phyloP scores from a whole-genome alignment of 75 land plant species.

The Pinus albicaulis region DNA sequence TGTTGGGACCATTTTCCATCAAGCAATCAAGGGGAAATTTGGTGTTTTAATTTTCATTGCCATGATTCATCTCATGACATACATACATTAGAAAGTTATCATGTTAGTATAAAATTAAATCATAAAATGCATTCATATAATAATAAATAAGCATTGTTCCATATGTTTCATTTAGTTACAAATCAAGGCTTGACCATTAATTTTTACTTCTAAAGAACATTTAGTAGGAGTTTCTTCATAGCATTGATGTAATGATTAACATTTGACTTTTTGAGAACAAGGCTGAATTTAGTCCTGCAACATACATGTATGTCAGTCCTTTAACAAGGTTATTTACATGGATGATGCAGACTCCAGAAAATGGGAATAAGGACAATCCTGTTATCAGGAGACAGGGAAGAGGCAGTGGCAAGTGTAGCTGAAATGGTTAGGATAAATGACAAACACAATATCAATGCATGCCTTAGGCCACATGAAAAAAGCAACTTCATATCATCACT shows the following conservation, averaged over 20 bases:
- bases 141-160: neutral
- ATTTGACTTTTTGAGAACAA: neutral
- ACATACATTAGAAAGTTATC: neutral
- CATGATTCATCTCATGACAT: too few relatives aligned
- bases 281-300: neutral
- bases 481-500: constrained; percentile 53
- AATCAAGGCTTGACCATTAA: neutral
- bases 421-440: constrained; percentile 58
- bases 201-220: neutral
- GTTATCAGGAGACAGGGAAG: constrained; percentile 97
- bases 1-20: too few relatives aligned
- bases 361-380: constrained; percentile 70
- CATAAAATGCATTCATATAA: neutral
- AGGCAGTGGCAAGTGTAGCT: constrained; percentile 88
- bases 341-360: constrained; percentile 54
- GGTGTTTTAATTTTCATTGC: too few relatives aligned
- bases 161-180: neutral
- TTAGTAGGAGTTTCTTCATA: neutral
- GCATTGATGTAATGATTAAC: constrained; percentile 2
- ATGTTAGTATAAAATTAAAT: neutral
- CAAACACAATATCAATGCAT: constrained; percentile 38
- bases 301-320: neutral
- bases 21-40: too few relatives aligned
- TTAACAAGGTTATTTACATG: neutral
- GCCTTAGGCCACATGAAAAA: constrained; percentile 74